These are phyloP conservation scores for Chaetoceros tenuissimus DNA, from an alignment of 108 stramenopile genomes.

Conservation along the genomic window DNA sequence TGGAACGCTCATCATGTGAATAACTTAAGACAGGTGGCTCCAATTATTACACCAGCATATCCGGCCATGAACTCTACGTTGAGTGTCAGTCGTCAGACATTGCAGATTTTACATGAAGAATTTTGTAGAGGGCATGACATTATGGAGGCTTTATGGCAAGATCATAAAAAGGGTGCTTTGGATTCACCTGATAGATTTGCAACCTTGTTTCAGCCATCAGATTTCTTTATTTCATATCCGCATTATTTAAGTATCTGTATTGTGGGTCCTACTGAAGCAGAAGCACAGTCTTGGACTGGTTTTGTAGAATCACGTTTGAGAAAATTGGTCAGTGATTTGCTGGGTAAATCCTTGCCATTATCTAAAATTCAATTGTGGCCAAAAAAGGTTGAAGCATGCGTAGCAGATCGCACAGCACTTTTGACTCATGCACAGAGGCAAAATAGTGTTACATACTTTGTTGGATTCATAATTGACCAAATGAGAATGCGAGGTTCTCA, in stretches of 20 bases:
- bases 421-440: conserved; percentile 68
- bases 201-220: conserved; percentile 83
- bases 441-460: conserved; percentile 76
- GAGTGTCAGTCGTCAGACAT: conserved; percentile 74
- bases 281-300: conserved; percentile 88
- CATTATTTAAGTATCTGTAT: conserved; percentile 91
- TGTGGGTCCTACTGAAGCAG: conserved; percentile 78
- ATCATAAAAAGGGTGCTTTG: conserved; percentile 34
- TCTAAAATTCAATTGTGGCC: conserved; percentile 84
- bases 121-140: conserved; percentile 72
- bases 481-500: conserved; percentile 78
- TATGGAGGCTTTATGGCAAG: conserved; percentile 65
- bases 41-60: conserved; percentile 98
- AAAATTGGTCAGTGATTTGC: conserved; percentile 71
- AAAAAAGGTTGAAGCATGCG: conserved; percentile 78
- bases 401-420: conserved; percentile 63
- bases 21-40: conserved; percentile 73
- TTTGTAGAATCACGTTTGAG: conserved; percentile 90
- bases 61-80: conserved; percentile 97
- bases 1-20: conserved; percentile 56
- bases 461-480: conserved; percentile 72
- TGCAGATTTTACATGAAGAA: conserved; percentile 80
- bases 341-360: conserved; percentile 70
- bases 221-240: conserved; percentile 94
- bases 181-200: neutral